Evolutionary conservation across 2,329 filamentous ascomycete species (phyloP).

Genomic region (Immersiporthe knoxdaviesiana): DNA sequence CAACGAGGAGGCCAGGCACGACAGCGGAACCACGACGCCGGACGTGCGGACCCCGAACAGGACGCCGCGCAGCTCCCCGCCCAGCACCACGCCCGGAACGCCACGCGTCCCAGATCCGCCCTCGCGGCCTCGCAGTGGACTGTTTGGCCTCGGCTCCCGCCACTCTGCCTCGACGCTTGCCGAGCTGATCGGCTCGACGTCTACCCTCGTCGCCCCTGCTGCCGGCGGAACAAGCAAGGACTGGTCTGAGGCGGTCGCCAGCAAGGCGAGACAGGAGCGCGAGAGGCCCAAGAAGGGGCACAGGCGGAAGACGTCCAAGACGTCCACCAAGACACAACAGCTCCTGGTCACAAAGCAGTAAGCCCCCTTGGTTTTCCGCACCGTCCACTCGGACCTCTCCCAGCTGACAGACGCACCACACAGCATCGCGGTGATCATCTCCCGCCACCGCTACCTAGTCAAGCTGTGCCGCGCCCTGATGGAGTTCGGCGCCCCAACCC

Average conservation of each 20-base stretch:
- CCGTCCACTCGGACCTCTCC: background rate
- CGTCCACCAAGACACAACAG: constrained; percentile 37
- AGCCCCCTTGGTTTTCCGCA: background rate
- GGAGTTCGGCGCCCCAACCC: constrained; percentile 87
- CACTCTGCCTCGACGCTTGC: constrained; percentile 53
- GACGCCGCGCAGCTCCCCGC: constrained; percentile 47
- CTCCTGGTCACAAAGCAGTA: constrained; percentile 54
- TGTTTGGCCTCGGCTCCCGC: constrained; percentile 47
- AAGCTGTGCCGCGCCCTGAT: constrained; percentile 86
- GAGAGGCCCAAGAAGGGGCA: constrained; percentile 31
- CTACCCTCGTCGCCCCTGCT: constrained; percentile 54
- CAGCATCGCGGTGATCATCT: constrained; percentile 68
- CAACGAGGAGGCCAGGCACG: constrained; percentile 49
- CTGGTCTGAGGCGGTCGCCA: constrained; percentile 47
- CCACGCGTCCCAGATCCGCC: constrained; percentile 40
- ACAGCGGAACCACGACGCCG: constrained; percentile 48
- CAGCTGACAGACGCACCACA: background rate
- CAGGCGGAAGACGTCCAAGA: constrained; percentile 30
- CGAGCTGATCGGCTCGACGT: constrained; percentile 58
- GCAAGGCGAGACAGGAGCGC: constrained; percentile 47
- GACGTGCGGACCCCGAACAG: constrained; percentile 45
- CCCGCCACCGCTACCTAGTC: constrained; percentile 79
- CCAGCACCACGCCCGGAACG: constrained; percentile 42
- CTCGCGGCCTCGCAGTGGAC: constrained; percentile 35
- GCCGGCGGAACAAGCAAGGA: constrained; percentile 39